Percentiles rank a stretch among this genome's conserved stretches.
phyloP scores from a whole-genome alignment of 768 basidiomycete species.

The Boletus insuetus region DNA sequence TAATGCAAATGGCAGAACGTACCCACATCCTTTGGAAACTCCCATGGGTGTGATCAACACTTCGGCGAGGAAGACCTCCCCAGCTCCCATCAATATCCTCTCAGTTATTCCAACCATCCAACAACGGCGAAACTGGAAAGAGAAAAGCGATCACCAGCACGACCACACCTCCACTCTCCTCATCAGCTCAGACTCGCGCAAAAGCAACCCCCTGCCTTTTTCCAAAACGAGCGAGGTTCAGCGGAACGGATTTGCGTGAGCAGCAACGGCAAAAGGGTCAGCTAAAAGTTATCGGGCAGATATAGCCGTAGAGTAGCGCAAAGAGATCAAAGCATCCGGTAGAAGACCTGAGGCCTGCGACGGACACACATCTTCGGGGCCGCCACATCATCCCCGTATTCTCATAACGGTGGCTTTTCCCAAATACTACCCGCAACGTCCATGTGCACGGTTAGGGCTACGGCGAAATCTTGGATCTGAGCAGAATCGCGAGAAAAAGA shows the following conservation, averaged over 20 bases:
- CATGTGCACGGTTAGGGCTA: too few species aligned
- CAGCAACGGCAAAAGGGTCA: conserved; percentile 7
- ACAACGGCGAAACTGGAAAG: conserved; percentile 41
- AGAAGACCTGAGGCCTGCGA: too few species aligned
- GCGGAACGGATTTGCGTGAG: conserved; percentile 35
- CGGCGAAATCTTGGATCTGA: too few species aligned
- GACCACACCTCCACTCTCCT: conserved; percentile 32
- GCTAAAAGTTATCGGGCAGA: too few species aligned
- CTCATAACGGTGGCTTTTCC: too few species aligned
- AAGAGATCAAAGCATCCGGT: too few species aligned
- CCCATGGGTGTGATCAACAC: conserved; percentile 96
- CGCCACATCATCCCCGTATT: too few species aligned
- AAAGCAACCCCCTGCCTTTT: conserved; percentile 32
- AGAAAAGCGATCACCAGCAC: conserved; percentile 34
- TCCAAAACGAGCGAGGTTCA: conserved; percentile 33
- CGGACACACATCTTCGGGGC: too few species aligned
- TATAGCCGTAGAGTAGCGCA: too few species aligned
- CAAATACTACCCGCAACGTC: too few species aligned
- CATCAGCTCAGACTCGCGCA: conserved; percentile 36
- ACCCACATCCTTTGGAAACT: conserved; percentile 99
- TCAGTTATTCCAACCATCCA: conserved; percentile 55
- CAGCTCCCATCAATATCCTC: conserved; percentile 98
- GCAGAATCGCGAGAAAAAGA: too few species aligned
- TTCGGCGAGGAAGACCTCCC: conserved; percentile 99
- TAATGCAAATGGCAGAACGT: conserved; percentile 34